Conservation (phyloP, 1,139 yeast species). For the Geotrichum australiense region DNA sequence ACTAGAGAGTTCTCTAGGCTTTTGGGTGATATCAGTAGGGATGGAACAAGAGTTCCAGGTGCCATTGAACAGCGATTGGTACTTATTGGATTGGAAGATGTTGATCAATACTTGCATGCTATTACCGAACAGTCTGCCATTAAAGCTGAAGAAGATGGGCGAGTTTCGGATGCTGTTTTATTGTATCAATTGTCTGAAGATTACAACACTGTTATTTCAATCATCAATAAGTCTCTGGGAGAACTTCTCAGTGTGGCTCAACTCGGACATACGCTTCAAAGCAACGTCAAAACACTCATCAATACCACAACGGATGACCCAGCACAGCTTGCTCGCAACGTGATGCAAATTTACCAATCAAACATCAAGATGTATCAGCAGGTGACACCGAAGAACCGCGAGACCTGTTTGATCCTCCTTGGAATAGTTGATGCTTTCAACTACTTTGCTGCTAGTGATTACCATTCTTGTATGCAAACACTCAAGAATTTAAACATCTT, state of each 20-base stretch:
- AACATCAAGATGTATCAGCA: constrained; percentile 32
- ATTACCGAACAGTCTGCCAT: constrained; percentile 82
- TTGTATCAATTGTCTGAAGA: constrained; percentile 86
- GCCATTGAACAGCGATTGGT: constrained; percentile 71
- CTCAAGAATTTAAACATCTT: constrained; percentile 58
- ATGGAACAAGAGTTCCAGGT: constrained; percentile 79
- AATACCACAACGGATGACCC: constrained; percentile 36
- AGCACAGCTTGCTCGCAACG: constrained; percentile 36
- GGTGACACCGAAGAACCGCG: constrained; percentile 34
- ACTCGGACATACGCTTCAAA: constrained; percentile 51
- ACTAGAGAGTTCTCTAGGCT: constrained; percentile 78
- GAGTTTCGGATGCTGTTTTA: constrained; percentile 76
- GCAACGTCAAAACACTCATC: constrained; percentile 24
- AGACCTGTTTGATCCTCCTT: constrained; percentile 59
- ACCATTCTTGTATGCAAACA: constrained; percentile 50
- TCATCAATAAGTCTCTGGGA: constrained; percentile 72
- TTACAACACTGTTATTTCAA: constrained; percentile 71
- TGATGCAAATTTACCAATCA: constrained; percentile 33
- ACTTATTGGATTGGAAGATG: constrained; percentile 54
- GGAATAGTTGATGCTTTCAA: constrained; percentile 64
- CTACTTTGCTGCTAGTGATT: constrained; percentile 49
- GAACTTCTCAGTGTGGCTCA: constrained; percentile 72
- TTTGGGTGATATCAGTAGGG: constrained; percentile 70
- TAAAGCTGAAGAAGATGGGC: constrained; percentile 87
- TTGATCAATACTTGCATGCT: constrained; percentile 49